phyloP scores from a whole-genome alignment of 2,329 filamentous ascomycete genomes.

The Leptographium wingfieldii region DNA sequence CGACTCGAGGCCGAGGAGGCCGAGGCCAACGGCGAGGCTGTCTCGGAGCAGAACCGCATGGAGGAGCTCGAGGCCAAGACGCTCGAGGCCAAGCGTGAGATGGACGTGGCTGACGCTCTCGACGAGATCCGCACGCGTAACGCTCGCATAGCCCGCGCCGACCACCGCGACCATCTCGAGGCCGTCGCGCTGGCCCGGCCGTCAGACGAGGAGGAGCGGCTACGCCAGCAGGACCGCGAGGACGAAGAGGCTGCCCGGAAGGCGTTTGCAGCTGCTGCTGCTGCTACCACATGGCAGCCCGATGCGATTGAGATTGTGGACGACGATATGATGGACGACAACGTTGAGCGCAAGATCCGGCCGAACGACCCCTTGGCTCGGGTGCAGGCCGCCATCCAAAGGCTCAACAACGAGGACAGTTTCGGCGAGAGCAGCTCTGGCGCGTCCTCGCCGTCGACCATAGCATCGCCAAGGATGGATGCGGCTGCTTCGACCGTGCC shows the following conservation, averaged over 20 bases:
- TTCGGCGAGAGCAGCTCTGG: slow-evolving; percentile 5
- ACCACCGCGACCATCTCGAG: slow-evolving; percentile 53
- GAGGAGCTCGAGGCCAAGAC: slow-evolving; percentile 90
- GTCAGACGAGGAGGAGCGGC: slow-evolving; percentile 46
- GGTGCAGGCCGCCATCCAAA: too few relatives aligned
- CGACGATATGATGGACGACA: background rate
- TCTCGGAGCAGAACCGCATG: slow-evolving; percentile 78
- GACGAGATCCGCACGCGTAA: slow-evolving; percentile 92
- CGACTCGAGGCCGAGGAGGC: slow-evolving; percentile 66
- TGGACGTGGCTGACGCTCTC: slow-evolving; percentile 89
- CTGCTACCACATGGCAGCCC: slow-evolving; percentile 28
- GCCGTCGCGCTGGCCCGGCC: slow-evolving; percentile 37
- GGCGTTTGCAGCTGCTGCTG: slow-evolving; percentile 57
- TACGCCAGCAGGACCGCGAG: slow-evolving; percentile 61
- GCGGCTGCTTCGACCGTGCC: slow-evolving; percentile 35
- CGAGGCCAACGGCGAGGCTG: slow-evolving; percentile 25
- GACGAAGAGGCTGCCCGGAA: slow-evolving; percentile 68
- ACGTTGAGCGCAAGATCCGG: background rate
- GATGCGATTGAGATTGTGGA: slow-evolving; percentile 24
- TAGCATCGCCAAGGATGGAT: slow-evolving; percentile 4
- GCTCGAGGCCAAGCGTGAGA: slow-evolving; percentile 81
- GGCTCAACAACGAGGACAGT: background rate
- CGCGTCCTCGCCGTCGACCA: slow-evolving; percentile 14
- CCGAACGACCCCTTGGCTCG: too few relatives aligned
- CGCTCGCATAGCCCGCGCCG: slow-evolving; percentile 68